A percentile compares a stretch with the other conserved stretches of the same genome.
Conservation (phyloP, 2,329 filamentous ascomycete genomes). For the Lachnellula hyalina region DNA sequence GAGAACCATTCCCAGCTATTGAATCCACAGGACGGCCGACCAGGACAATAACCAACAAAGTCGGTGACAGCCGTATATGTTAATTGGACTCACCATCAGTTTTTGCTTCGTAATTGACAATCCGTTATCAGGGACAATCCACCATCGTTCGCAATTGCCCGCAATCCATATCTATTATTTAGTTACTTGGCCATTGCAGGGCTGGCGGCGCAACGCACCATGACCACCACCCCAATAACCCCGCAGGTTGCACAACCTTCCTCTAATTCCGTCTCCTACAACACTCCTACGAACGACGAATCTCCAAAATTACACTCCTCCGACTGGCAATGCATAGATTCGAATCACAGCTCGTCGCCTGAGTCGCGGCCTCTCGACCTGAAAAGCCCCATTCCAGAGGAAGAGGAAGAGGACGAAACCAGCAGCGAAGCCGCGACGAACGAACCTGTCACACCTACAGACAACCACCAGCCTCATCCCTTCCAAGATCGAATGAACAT, state of each 20-base stretch:
- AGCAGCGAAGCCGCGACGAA: constrained; percentile 50
- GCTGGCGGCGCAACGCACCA: background rate
- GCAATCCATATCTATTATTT: background rate
- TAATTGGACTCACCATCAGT: too few relatives aligned
- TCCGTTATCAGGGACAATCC: background rate
- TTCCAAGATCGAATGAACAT: constrained; percentile 34
- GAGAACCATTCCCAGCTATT: too few relatives aligned
- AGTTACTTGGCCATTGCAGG: too few relatives aligned
- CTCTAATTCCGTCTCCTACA: constrained; percentile 7
- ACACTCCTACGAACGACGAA: constrained; percentile 1
- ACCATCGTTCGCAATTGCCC: background rate
- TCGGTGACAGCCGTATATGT: too few relatives aligned
- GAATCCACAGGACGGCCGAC: too few relatives aligned
- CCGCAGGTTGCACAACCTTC: background rate
- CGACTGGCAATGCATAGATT: constrained; percentile 8
- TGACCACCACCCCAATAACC: constrained; percentile 2
- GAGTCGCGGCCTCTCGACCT: constrained; percentile 41
- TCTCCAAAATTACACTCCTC: constrained; percentile 9
- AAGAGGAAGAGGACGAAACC: constrained; percentile 49
- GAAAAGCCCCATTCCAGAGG: constrained; percentile 50
- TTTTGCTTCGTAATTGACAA: too few relatives aligned
- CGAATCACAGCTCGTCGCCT: constrained; percentile 20
- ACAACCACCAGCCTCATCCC: constrained; percentile 49
- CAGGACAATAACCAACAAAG: too few relatives aligned
- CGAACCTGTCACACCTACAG: constrained; percentile 58